Evolutionary conservation across 2,329 filamentous ascomycete species (phyloP).

Genomic region (Trichoderma simmonsii): DNA sequence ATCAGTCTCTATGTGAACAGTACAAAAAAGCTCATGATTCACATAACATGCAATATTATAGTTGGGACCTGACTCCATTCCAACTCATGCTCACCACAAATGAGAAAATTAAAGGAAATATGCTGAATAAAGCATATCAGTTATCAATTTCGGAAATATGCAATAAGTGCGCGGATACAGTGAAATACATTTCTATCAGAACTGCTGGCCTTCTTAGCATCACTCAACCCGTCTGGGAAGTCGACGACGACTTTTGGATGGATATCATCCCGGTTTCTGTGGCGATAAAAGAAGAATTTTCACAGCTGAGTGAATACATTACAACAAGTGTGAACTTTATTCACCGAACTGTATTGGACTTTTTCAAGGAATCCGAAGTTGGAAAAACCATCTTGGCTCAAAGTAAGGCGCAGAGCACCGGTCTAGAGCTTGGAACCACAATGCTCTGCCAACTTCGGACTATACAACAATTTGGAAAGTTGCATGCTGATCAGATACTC

Average conservation of each 20-base stretch:
- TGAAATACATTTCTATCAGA: no score
- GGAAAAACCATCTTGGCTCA: not conserved
- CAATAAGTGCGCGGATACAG: not conserved
- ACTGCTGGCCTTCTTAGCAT: no score
- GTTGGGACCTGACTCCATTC: no score
- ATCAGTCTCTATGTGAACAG: not conserved
- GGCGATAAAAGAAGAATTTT: no score
- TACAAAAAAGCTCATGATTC: not conserved
- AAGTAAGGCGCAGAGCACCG: not conserved
- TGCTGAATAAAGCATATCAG: not conserved
- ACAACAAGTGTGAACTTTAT: not conserved
- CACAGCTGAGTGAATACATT: no score
- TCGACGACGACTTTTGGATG: no score
- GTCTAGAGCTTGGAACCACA: not conserved
- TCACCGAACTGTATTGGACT: not conserved
- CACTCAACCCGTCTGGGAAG: no score
- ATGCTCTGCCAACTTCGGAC: not conserved
- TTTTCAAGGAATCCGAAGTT: not conserved
- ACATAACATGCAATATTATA: no score
- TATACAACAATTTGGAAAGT: no score
- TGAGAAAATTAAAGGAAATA: not conserved
- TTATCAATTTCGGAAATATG: not conserved
- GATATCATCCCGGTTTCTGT: no score
- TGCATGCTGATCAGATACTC: no score
- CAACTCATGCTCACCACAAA: not conserved